Evolutionary conservation across 148 eudicot genomes (phyloP).

Genomic region (Silene conica): DNA sequence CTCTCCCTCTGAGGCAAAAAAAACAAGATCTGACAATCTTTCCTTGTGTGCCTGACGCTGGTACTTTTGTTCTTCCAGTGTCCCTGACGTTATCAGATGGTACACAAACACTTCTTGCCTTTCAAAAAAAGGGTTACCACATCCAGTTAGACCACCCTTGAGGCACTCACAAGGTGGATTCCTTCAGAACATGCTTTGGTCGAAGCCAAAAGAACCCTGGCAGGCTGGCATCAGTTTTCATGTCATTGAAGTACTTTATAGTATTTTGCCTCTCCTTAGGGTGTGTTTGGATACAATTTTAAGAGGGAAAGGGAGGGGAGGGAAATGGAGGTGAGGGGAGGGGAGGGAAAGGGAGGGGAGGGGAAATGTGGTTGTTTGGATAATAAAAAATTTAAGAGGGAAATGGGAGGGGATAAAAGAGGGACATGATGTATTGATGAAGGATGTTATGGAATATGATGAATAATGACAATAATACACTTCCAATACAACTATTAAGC

Average conservation of each 20-base stretch:
- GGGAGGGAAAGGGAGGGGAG: too few species aligned
- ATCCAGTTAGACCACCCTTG: conserved; percentile 69
- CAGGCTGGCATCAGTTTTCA: conserved; percentile 45
- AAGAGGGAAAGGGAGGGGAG: too few species aligned
- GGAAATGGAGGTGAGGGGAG: too few species aligned
- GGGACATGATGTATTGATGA: too few species aligned
- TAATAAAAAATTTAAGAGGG: too few species aligned
- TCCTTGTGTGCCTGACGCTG: conserved; percentile 45
- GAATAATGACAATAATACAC: too few species aligned
- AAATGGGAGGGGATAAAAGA: too few species aligned
- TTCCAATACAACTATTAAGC: too few species aligned
- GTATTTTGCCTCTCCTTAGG: conserved; percentile 36
- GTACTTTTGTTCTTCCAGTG: conserved; percentile 48
- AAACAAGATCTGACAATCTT: conserved; percentile 52
- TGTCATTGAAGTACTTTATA: conserved; percentile 53
- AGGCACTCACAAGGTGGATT: conserved; percentile 72
- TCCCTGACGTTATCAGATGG: conserved; percentile 48
- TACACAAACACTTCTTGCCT: conserved; percentile 70
- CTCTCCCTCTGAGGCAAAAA: conserved; percentile 36
- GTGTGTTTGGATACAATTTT: too few species aligned
- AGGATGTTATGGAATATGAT: too few species aligned
- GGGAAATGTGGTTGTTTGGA: too few species aligned
- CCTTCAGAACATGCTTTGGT: conserved; percentile 73
- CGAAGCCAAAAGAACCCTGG: conserved; percentile 63
- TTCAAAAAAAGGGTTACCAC: conserved; percentile 73